Evolutionary conservation across 2,329 filamentous ascomycete genomes (phyloP), one percentile per base, ranked within the genome.

Genomic region (Waltergamsia citrina): DNA sequence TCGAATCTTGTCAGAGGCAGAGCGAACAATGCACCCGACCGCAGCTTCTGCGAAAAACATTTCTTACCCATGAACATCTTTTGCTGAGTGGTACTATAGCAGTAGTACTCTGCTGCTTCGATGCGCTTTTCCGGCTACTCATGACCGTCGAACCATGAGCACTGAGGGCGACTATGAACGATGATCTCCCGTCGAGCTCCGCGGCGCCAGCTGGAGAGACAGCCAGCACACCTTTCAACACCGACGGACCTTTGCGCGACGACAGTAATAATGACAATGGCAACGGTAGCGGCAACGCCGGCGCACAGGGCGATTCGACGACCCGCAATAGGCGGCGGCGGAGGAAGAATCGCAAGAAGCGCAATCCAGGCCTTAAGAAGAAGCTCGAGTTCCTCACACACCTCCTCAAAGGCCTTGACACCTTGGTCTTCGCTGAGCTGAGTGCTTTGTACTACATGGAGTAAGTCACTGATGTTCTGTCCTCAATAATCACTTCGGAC

Each of bases 391-490:
- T 80, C 49, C 56, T 79, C 44, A 71, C 65, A 26, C 68, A 77
- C 43, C 60, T 82, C 39, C 69, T 78, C 44, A 62, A 64, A 46
- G 73, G 67, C 40, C 59, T 82, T 38, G 78, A 83, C 57, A 67
- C 71, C 46, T 48, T 81, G 29, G 69, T 80, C 32, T 78, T 77
- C 51, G 71, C 69, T 26, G 75, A 82, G 59, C 60, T 82, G 37
- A 78, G 73, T 47, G 65, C 70, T 28, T 46, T 82, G 44, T 83
- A 83, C 51, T 82, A 81, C 52, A 75, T 82, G 70, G 78, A 83
- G 78, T 82, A 62, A 36, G 69, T 51, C 19, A 14, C 6, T 7
- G 8, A 6, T 8, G n/a, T 27, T 27, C 15, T 15, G 18, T 19
- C 16, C 17, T 21, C 18, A 16, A 32, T 22, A 8, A 20, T 11